Evolutionary conservation across 495 filamentous ascomycete species (phyloP).

Genomic region (Patellaria atrata): DNA sequence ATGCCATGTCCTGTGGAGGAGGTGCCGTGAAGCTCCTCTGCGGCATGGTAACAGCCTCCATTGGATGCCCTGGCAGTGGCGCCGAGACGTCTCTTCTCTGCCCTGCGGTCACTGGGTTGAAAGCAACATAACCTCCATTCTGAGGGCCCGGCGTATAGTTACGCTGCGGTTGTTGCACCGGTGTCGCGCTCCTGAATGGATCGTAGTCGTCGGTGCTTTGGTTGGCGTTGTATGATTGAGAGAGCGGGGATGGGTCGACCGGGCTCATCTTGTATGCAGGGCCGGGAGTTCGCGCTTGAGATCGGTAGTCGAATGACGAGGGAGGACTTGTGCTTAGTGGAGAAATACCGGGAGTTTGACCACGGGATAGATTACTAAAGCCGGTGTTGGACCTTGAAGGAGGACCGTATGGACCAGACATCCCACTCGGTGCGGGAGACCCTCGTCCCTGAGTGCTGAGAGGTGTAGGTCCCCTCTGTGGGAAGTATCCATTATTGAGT

Average conservation of each 20-base stretch:
- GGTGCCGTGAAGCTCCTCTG: slow-evolving; percentile 17
- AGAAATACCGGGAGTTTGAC: slow-evolving; percentile 3
- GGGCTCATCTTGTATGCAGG: slow-evolving; percentile 20
- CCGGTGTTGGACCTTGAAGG: slow-evolving; percentile 6
- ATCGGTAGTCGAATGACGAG: slow-evolving; percentile 14
- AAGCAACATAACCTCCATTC: slow-evolving; percentile 13
- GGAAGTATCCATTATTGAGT: no score
- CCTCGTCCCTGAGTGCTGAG: background rate
- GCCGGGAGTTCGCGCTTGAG: slow-evolving; percentile 5
- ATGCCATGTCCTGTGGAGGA: no score
- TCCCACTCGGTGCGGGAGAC: slow-evolving; percentile 16
- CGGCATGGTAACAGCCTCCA: slow-evolving; percentile 1
- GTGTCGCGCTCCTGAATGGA: slow-evolving; percentile 1
- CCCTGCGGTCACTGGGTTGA: no score
- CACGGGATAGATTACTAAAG: slow-evolving; percentile 3
- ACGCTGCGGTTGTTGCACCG: slow-evolving; percentile 2
- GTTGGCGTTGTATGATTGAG: background rate
- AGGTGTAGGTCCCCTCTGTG: slow-evolving; percentile 3
- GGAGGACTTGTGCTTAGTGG: slow-evolving; percentile 10
- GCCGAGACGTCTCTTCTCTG: slow-evolving; percentile 17
- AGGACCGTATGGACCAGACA: slow-evolving; percentile 6
- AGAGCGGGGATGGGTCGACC: slow-evolving; percentile 8
- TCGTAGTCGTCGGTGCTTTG: slow-evolving; percentile 4
- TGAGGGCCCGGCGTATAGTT: background rate
- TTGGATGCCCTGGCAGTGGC: slow-evolving; percentile 8